Conservation (phyloP, 2,329 filamentous ascomycete species). For the Penicillium sp. region DNA sequence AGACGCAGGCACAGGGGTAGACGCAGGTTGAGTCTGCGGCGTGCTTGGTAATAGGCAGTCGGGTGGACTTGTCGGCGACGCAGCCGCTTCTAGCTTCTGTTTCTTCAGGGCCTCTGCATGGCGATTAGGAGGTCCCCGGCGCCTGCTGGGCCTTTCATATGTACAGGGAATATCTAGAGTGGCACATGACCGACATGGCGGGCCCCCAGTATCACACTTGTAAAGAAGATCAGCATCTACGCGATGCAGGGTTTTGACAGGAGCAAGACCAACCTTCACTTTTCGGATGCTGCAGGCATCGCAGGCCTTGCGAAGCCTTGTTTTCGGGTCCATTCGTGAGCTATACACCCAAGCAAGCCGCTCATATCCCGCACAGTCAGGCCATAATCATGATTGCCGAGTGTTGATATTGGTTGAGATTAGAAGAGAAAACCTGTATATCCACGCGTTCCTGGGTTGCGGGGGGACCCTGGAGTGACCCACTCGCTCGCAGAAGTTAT, state of each 20-base stretch:
- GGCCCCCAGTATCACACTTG: constrained; percentile 68
- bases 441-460: constrained; percentile 18
- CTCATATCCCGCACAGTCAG: constrained; percentile 25
- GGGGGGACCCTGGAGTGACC: constrained; percentile 15
- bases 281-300: constrained; percentile 59
- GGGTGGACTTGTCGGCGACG: constrained; percentile 45
- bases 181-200: constrained; percentile 68
- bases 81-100: constrained; percentile 52
- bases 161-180: constrained; percentile 70
- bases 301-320: constrained; percentile 55
- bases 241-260: background rate
- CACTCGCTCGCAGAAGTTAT: constrained; percentile 8
- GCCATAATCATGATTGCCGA: constrained; percentile 22
- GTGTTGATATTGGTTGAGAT: background rate
- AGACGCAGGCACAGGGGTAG: constrained; percentile 24
- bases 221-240: constrained; percentile 11
- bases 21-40: constrained; percentile 35
- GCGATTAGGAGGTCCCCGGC: constrained; percentile 68
- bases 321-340: constrained; percentile 42
- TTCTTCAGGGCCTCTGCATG: constrained; percentile 71
- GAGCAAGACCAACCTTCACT: constrained; percentile 51
- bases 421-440: constrained; percentile 14
- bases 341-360: constrained; percentile 19
- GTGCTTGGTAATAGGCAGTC: constrained; percentile 44
- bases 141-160: constrained; percentile 65